Evolutionary conservation across 176 grass and related monocot species (phyloP), one percentile per base, ranked within the genome.

Genomic region (Leersia perrieri): DNA sequence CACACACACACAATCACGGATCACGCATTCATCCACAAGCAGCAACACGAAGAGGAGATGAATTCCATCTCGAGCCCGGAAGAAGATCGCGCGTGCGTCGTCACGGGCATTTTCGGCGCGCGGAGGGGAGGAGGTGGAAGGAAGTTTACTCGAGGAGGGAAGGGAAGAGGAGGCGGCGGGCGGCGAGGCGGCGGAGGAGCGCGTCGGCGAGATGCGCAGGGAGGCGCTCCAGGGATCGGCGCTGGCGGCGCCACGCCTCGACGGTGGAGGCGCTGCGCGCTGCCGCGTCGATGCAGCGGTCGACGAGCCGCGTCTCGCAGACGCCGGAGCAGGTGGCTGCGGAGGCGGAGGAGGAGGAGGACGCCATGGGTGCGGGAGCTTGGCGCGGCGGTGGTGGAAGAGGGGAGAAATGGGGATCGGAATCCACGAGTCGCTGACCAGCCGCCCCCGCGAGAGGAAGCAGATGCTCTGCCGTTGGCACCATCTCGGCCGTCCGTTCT

Each of bases 241-340:
- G 88, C 84, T 91, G 88, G 77, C 92, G 89, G 70, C 92, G 95
- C 95, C 92, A 95, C 26, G 31, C 82, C 80, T 98, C 95, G 64
- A 98, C 92, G 18, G 77, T 88, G 60, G 80, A 70, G 18, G 73
- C 51, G 32, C 33, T 27, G 60, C 80, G 74, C 31, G 82, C 87
- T 14, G 95, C 92, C 11, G 81, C 86, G 44, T 89, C 92, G 68
- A 95, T 89, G 63, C 90, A 95, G 69, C 69, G 85, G 12, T 90
- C 86, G 27, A 93, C 67, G 47, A 98, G 67, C 73, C 66, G 80
- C 6, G 8, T 34, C 26, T 58, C 23, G 38, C 38, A 15, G 42
- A 11, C 3, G 47, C 51, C 51, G 51, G 6, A 63, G 13, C 9
- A 25, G 3, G 23, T 49, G 8, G 66, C 66, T 7, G 64, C 49